A percentile compares a stretch with the other conserved stretches of the same genome.
phyloP scores from a whole-genome alignment of 345 rosid species.

The Citrus mangshanensis region DNA sequence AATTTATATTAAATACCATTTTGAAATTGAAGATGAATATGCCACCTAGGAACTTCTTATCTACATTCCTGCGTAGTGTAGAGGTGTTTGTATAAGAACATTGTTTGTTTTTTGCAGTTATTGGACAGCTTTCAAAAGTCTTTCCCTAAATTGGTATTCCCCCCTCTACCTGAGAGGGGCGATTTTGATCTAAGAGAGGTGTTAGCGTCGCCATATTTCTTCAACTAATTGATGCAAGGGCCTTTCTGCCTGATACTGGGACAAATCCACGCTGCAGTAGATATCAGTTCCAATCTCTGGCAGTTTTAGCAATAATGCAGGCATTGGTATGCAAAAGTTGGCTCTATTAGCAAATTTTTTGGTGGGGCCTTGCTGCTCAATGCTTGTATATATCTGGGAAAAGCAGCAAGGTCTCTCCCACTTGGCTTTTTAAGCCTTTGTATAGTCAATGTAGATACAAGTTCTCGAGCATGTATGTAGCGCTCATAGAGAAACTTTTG shows the following conservation, averaged over 20 bases:
- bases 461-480: neutral
- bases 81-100: neutral
- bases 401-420: neutral
- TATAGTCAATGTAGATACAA: neutral
- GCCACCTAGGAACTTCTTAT: neutral
- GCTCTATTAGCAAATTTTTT: neutral
- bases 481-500: neutral
- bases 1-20: neutral
- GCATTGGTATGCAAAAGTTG: neutral
- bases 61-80: neutral
- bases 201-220: constrained; percentile 83
- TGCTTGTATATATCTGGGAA: constrained; percentile 10
- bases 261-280: neutral
- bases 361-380: neutral
- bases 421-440: neutral
- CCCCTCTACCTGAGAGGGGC: constrained; percentile 86
- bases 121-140: constrained; percentile 80
- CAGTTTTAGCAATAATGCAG: neutral
- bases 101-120: constrained; percentile 37
- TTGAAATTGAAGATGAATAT: neutral
- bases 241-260: neutral
- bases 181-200: constrained; percentile 80
- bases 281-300: neutral
- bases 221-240: constrained; percentile 50
- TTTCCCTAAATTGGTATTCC: constrained; percentile 67